Evolutionary conservation across 352 stramenopile genomes (phyloP), one percentile per base, ranked within the genome.

Genomic region (Phytophthora cryptogea): DNA sequence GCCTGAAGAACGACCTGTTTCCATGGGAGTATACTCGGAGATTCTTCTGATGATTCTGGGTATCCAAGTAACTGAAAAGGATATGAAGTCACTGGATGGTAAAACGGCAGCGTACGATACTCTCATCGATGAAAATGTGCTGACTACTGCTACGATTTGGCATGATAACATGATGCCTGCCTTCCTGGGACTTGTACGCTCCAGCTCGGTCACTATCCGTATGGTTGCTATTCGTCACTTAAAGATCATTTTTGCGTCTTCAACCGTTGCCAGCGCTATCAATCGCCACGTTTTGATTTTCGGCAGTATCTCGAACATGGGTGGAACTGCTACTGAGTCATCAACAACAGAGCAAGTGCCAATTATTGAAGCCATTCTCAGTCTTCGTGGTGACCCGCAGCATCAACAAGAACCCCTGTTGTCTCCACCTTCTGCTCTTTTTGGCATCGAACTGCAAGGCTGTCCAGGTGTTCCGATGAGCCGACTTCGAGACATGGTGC

Each of bases 221-320:
- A 83, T 86, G 60, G 61, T 86, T 46, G 80, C 75, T 39, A 81
- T 89, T 43, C 72, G 72, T 8, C 79, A 88, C 46, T 52, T 87
- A 7, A 87, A 85, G 64, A 74, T 88, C 47, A 78, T 89, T 42
- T 84, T 90, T 60, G 78, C 69, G 5, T 83, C 78, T 3, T 69
- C 79, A 5, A 88, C 78, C 8, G 54, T 76, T 30, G 70, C 79
- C 8, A 90, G 85, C 49, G 76, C 81, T 17, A 83, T 89, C 61
- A 94, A 94, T 45, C 79, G 85, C 7, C 75, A 89, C 41, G 80
- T 89, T 45, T 52, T 92, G 13, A 89, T 94, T 39, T 90, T 89
- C 54, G 86, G 83, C 54, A 89, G 76, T 60, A 92, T 90, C 47
- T 83, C 80, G 23, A 89, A 53, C 57, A 68, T 86, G 73, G 78